Evolutionary conservation across 176 grass and related monocot species (phyloP).

Genomic region (Juncus effusus): DNA sequence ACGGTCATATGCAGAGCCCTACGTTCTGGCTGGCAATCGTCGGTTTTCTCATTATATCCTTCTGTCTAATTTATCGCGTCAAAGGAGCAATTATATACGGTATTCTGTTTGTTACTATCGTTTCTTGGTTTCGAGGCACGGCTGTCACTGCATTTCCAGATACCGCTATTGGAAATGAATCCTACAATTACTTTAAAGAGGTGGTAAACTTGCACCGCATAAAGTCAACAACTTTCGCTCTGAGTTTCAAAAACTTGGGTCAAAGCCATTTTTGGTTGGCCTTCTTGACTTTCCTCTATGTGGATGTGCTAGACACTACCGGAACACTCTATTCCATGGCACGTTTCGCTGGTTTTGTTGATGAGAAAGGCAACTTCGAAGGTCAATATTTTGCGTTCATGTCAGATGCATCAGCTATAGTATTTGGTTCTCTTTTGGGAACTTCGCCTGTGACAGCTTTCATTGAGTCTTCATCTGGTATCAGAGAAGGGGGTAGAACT

Average conservation of each 20-base stretch:
- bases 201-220: constrained; percentile 54
- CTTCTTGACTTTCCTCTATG: constrained; percentile 55
- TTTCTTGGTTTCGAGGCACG: constrained; percentile 62
- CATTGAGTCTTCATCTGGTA: constrained; percentile 65
- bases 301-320: constrained; percentile 67
- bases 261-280: constrained; percentile 40
- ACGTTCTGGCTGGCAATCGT: constrained; percentile 68
- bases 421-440: constrained; percentile 51
- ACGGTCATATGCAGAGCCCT: constrained; percentile 52
- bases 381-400: constrained; percentile 66
- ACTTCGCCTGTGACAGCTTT: constrained; percentile 59
- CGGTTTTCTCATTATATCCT: constrained; percentile 54
- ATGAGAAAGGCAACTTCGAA: constrained; percentile 49
- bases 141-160: constrained; percentile 55
- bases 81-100: constrained; percentile 73
- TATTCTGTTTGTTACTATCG: constrained; percentile 49
- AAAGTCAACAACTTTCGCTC: constrained; percentile 33
- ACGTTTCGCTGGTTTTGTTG: constrained; percentile 49
- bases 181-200: constrained; percentile 55
- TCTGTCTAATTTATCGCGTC: constrained; percentile 40
- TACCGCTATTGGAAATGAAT: constrained; percentile 44
- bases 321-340: constrained; percentile 75
- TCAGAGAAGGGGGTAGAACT: constrained; percentile 58
- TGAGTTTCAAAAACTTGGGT: constrained; percentile 44
- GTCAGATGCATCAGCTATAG: constrained; percentile 45